Percentiles rank a stretch among this genome's conserved stretches.
These are phyloP conservation scores for Polyrhizophydium stewartii DNA, from an alignment of 371 early-diverging fungal genomes.

Conservation along the genomic window DNA sequence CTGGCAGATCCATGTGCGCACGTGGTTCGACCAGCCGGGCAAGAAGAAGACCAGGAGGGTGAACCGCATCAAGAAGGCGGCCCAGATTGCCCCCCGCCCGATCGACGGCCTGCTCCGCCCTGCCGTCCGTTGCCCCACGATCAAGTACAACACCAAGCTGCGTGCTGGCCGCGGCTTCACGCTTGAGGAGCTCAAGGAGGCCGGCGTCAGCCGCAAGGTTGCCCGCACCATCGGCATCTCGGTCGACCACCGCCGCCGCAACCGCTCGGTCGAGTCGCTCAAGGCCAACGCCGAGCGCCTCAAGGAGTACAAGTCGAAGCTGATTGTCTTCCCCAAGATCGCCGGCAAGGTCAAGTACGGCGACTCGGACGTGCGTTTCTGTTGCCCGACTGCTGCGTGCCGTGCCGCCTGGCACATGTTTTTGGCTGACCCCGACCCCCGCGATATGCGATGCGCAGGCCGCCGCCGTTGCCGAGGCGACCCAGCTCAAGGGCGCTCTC, in stretches of 20 bases:
- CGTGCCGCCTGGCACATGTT: no score
- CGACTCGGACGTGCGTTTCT: conserved; percentile 62
- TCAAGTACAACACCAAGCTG: conserved; percentile 99
- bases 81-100: conserved; percentile 94
- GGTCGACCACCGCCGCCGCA: conserved; percentile 98
- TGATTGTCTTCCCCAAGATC: conserved; percentile 94
- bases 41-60: conserved; percentile 89
- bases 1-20: conserved; percentile 96
- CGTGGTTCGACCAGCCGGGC: conserved; percentile 99
- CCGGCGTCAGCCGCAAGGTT: conserved; percentile 91
- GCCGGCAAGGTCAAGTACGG: conserved; percentile 74
- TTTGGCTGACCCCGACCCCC: no score
- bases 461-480: conserved; percentile 61
- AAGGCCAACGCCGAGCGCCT: conserved; percentile 95
- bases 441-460: no score
- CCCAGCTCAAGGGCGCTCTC: conserved; percentile 69
- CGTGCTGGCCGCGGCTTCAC: conserved; percentile 99
- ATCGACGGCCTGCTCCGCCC: conserved; percentile 97
- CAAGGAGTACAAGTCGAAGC: conserved; percentile 91
- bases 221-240: conserved; percentile 97
- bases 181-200: conserved; percentile 93
- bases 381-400: conserved; percentile 4
- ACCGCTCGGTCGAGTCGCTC: conserved; percentile 94
- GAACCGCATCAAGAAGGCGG: conserved; percentile 93
- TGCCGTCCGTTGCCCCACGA: conserved; percentile 95